A percentile compares a stretch with the other conserved stretches of the same genome.
Evolutionary conservation across 768 basidiomycete genomes (phyloP).

Genomic region (Termitomyces heimii): DNA sequence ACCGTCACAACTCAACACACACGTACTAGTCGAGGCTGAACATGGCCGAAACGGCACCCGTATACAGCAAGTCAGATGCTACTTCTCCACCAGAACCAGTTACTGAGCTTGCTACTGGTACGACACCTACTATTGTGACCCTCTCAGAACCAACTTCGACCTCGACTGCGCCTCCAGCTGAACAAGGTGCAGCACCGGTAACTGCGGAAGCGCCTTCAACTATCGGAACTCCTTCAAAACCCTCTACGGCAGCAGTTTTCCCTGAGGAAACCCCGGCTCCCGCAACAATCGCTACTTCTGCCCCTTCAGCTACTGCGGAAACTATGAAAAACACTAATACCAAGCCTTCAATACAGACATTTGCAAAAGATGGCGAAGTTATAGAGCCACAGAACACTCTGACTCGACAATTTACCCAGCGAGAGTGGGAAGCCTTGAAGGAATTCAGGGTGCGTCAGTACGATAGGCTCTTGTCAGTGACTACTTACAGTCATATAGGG

Average conservation of each 20-base stretch:
- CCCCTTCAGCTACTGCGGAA: not conserved
- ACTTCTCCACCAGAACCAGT: not conserved
- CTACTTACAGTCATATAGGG: constrained; percentile 17
- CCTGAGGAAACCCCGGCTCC: constrained; percentile 3
- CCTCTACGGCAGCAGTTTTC: constrained; percentile 7
- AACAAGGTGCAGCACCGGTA: constrained; percentile 11
- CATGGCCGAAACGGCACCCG: not conserved
- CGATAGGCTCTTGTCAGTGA: not conserved
- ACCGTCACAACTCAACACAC: not conserved
- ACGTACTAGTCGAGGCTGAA: not conserved
- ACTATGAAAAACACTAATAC: not conserved
- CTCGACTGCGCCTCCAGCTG: constrained; percentile 10
- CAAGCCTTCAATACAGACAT: not conserved
- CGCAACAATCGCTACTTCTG: constrained; percentile 5
- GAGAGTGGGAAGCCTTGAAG: constrained; percentile 68
- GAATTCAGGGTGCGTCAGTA: constrained; percentile 53
- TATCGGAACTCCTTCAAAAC: not conserved
- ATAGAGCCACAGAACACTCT: constrained; percentile 66
- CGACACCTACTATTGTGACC: not conserved
- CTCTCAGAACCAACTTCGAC: constrained; percentile 5
- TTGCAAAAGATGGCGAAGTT: constrained; percentile 16
- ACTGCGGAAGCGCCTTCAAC: constrained; percentile 8
- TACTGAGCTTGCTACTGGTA: not conserved
- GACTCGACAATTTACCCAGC: constrained; percentile 61
- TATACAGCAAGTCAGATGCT: not conserved